These are phyloP conservation scores for Cicer bijugum DNA, from an alignment of 306 rosid genomes.

Conservation along the genomic window DNA sequence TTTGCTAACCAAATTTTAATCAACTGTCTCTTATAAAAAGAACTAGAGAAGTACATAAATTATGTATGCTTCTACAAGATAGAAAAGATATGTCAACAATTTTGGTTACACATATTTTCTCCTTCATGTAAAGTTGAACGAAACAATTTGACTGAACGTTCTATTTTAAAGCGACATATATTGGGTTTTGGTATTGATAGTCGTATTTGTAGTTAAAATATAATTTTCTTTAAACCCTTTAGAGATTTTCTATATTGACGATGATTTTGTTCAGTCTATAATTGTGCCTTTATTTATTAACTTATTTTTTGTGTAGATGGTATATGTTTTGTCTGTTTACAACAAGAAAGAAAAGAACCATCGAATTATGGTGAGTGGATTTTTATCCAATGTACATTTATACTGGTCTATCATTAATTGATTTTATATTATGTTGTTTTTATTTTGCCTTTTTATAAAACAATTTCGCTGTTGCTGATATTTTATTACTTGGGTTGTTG, in stretches of 20 bases:
- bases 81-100: slow-evolving; percentile 2
- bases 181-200: slow-evolving; percentile 31
- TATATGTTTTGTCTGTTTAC: slow-evolving; percentile 89
- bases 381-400: not conserved
- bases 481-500: slow-evolving; percentile 43
- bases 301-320: slow-evolving; percentile 74
- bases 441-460: not conserved
- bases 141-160: slow-evolving; percentile 29
- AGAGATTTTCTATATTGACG: slow-evolving; percentile 13
- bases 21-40: too few species aligned
- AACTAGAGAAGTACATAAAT: not conserved
- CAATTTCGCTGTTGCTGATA: not conserved
- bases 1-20: too few species aligned
- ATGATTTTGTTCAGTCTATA: slow-evolving; percentile 33
- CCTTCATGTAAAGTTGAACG: slow-evolving; percentile 35
- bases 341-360: slow-evolving; percentile 93
- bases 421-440: slow-evolving; percentile 19
- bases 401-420: slow-evolving; percentile 22
- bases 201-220: slow-evolving; percentile 15
- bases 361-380: slow-evolving; percentile 81
- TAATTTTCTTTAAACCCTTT: slow-evolving; percentile 3
- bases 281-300: slow-evolving; percentile 36
- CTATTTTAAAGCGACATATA: slow-evolving; percentile 32
- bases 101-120: slow-evolving; percentile 4
- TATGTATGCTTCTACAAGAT: slow-evolving; percentile 27